Base-by-base conservation (phyloP, 2,329 filamentous ascomycete species). In the Neonectria sp. region DNA sequence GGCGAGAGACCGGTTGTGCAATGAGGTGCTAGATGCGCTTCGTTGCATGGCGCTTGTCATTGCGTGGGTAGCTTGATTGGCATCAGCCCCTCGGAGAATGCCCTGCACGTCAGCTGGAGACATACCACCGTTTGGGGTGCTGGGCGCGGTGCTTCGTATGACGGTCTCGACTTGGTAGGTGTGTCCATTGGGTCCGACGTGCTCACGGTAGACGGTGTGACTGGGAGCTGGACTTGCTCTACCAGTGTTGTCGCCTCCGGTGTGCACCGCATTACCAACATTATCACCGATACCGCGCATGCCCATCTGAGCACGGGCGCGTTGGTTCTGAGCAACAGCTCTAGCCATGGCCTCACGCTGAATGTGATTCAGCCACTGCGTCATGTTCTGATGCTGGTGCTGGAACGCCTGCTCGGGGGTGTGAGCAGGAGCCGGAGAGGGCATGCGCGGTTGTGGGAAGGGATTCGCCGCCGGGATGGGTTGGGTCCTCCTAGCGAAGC, bases 11-110 rank as follows among this genome's bases (percentile, higher is more conserved):
- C 80, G 78, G n/a, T 65, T 75, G 55, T 80, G 77, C 56, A 86
- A 73, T 6, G 85, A 86, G 5, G 83, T 80, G 48, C 79, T 83
- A 4, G 86, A 86, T 40, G 84, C 81, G 71, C 84, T 88, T 61
- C 86, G 81, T 49, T 86, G 85, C 84, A 88, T 86, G 40, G 86
- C 84, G 69, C 81, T 84, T 6, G 84, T 80, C 79, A 86, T 85
- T 55, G 84, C 84, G 57, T 81, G 80, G 2, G 84, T 81, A 3
- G 84, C 82, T 69, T 86, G 82, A 37, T 76, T 80, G 27, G 82
- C 79, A 72, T 88, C 86, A 6, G 82, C 83, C 37, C 79, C 79
- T 33, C 84, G 83, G 12, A 87, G 72, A 33, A 86, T 82, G 60
- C 81, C 85, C 55, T 85, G 84, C 3, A 85, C 77, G 15, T 88